phyloP scores from a whole-genome alignment of 2,329 filamentous ascomycete species.

The Stylonectria norvegica region DNA sequence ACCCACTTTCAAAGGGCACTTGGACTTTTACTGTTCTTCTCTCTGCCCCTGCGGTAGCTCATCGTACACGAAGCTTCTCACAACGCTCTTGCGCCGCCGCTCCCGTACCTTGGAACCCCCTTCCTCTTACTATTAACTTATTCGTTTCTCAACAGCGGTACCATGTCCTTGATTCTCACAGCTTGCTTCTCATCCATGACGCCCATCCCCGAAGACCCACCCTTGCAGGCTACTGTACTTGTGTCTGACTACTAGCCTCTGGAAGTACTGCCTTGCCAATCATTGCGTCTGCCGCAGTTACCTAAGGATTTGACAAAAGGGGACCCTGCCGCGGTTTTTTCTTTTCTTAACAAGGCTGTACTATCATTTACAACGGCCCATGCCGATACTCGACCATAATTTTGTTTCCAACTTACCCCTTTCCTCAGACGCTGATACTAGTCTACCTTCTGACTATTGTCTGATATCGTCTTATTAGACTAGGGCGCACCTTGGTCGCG shows the following conservation, averaged over 20 bases:
- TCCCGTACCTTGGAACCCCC: no score
- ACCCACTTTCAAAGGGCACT: slow-evolving; percentile 14
- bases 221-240: slow-evolving; percentile 22
- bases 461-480: no score
- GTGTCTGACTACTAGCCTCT: no score
- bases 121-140: no score
- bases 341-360: background rate
- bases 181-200: slow-evolving; percentile 21
- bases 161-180: slow-evolving; percentile 17
- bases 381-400: background rate
- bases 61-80: no score
- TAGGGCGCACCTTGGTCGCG: background rate
- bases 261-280: background rate
- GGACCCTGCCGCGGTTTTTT: slow-evolving; percentile 6
- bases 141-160: slow-evolving; percentile 20
- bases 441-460: no score
- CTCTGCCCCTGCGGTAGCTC: slow-evolving; percentile 16
- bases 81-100: no score
- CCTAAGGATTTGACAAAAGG: slow-evolving; percentile 5
- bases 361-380: background rate
- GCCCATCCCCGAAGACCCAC: slow-evolving; percentile 15
- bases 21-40: slow-evolving; percentile 20
- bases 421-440: no score
- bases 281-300: background rate
- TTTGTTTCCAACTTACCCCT: background rate